Conservation (phyloP, 768 basidiomycete genomes). For the Tulasnella sp. region DNA sequence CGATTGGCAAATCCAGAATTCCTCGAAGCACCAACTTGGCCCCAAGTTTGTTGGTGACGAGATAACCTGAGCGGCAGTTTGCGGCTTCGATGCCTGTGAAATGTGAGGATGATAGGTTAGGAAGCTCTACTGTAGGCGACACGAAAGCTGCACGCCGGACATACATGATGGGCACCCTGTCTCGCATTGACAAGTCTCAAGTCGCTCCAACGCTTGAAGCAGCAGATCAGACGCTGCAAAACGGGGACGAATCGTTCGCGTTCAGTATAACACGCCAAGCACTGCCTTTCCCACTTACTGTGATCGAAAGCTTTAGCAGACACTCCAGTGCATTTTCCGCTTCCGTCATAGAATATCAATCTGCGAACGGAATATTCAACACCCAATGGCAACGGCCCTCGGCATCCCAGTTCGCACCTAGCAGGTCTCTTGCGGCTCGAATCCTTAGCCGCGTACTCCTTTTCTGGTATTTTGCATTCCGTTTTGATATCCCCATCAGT, state of each 20-base stretch:
- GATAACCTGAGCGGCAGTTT: slow-evolving; percentile 65
- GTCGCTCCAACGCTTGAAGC: slow-evolving; percentile 51
- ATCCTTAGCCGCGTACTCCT: slow-evolving; percentile 57
- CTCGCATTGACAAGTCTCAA: slow-evolving; percentile 61
- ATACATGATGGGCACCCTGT: slow-evolving; percentile 70
- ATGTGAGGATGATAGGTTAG: neutral
- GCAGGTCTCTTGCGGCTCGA: slow-evolving; percentile 65
- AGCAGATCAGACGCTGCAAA: slow-evolving; percentile 54
- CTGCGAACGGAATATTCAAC: slow-evolving; percentile 40
- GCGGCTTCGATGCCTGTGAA: slow-evolving; percentile 62
- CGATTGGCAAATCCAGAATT: slow-evolving; percentile 49
- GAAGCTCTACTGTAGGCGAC: neutral
- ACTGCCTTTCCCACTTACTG: slow-evolving; percentile 43
- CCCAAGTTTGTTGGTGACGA: slow-evolving; percentile 72
- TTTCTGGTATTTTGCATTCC: slow-evolving; percentile 77
- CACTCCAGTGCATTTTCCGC: slow-evolving; percentile 66
- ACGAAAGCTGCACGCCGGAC: slow-evolving; percentile 32
- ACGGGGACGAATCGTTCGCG: neutral
- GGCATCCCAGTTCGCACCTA: slow-evolving; percentile 43
- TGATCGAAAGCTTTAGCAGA: slow-evolving; percentile 81
- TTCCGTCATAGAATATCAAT: slow-evolving; percentile 74
- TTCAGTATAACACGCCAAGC: slow-evolving; percentile 1
- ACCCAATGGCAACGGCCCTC: slow-evolving; percentile 8
- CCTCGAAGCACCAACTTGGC: slow-evolving; percentile 62
- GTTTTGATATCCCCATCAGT: slow-evolving; percentile 60